Conservation (phyloP, 1,284 basidiomycete genomes). For the Volvariella volvacea region DNA sequence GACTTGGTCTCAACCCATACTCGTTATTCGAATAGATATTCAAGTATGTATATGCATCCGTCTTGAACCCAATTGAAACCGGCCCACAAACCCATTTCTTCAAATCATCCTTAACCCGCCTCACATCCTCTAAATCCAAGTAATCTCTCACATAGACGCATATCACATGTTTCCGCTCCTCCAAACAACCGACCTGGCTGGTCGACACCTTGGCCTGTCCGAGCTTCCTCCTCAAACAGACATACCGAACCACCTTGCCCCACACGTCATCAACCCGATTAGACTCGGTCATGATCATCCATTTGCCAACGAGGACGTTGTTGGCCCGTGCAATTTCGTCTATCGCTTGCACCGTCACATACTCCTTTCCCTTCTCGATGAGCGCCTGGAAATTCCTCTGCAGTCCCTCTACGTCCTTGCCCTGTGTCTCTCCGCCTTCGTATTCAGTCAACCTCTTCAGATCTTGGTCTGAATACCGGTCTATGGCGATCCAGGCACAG, state of each 20-base stretch:
- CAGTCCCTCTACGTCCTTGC: constrained; percentile 12
- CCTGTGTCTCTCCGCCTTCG: constrained; percentile 13
- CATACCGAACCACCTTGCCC: constrained; percentile 22
- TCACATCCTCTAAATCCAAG: constrained; percentile 22
- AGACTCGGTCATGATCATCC: constrained; percentile 26
- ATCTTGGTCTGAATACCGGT: constrained; percentile 9
- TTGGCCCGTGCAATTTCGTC: constrained; percentile 25
- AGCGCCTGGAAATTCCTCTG: constrained; percentile 16
- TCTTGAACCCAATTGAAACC: constrained; percentile 31
- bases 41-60: constrained; percentile 30
- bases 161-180: constrained; percentile 24
- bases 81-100: constrained; percentile 22
- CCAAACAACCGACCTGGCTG: constrained; percentile 4
- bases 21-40: constrained; percentile 29
- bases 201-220: constrained; percentile 27
- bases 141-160: constrained; percentile 31
- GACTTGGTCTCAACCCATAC: constrained; percentile 26
- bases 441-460: not conserved
- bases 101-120: constrained; percentile 21
- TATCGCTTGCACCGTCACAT: constrained; percentile 21
- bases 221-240: constrained; percentile 18
- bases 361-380: constrained; percentile 9
- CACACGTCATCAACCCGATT: constrained; percentile 24
- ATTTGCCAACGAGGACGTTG: constrained; percentile 25
- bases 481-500: constrained; percentile 26